Base-by-base conservation (phyloP, 768 basidiomycete species). In the Lactarius pseudohatsudake region DNA sequence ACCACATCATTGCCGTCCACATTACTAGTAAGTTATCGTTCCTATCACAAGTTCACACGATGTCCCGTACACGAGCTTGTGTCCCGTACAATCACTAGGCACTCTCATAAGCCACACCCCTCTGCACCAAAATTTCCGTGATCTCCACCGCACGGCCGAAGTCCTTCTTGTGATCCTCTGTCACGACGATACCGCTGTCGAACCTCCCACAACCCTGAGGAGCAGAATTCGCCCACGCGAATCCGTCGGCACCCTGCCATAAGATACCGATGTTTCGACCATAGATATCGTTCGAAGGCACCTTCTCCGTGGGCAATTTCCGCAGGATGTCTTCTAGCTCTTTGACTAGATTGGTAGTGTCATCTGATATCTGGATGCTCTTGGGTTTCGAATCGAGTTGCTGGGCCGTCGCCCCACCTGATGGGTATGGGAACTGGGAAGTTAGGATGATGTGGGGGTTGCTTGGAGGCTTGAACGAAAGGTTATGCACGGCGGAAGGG, bases 81-180 rank as follows among this genome's bases (percentile, higher is more conserved):
- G 22, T 26, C 50, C n/a, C 10, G 36, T 30, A 26, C 43, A 22
- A 53, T 47, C 8, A 38, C 6, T 50, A 58, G 50, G 32, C n/a
- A 20, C 47, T 53, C 43, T 70, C 63, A 8, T 62, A 16, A 30
- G 69, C 69, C 13, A 69, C 64, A 30, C 69, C 75, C 61, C 71
- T 68, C 28, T 59, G 57, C 50, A 76, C 83, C 65, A 89, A 74
- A 65, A 80, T 73, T 45, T 85, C 76, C 20, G 92, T 82, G 59
- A 92, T 90, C 41, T 82, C 83, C 1, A 92, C 85, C 2, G 89
- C 92, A 20, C 86, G 76, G 75, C 80, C 81, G 74, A 93, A 94
- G 75, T 85, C 80, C n/a, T 62, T 77, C 77, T 86, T 90, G 62
- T 93, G 77, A 71, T 86, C 85, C 15, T 80, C 81, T 30, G 85